Conservation (phyloP, 2,329 filamentous ascomycete species). For the Penicillium thymicola region DNA sequence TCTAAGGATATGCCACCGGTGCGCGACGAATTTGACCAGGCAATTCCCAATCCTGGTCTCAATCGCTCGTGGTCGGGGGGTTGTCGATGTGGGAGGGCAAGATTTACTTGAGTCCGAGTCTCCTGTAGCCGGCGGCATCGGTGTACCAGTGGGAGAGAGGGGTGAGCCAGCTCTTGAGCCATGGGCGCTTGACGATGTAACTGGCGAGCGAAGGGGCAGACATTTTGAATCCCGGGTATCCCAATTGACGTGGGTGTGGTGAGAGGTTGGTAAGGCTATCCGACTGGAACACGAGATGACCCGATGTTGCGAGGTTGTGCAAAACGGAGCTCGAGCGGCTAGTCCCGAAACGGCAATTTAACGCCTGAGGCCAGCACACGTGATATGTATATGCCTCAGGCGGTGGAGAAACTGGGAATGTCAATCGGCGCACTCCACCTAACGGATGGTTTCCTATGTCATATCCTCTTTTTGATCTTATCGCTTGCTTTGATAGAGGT, state of each 20-base stretch:
- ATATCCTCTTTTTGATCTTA: slow-evolving; percentile 11
- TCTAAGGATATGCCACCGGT: neutral
- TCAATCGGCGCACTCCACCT: slow-evolving; percentile 21
- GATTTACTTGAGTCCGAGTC: slow-evolving; percentile 81
- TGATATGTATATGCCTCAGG: slow-evolving; percentile 29
- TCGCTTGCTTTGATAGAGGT: slow-evolving; percentile 17
- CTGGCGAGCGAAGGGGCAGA: slow-evolving; percentile 69
- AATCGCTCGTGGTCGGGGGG: slow-evolving; percentile 12
- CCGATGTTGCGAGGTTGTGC: slow-evolving; percentile 41
- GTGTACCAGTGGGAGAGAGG: slow-evolving; percentile 86
- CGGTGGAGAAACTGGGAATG: slow-evolving; percentile 11
- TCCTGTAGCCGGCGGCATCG: slow-evolving; percentile 86
- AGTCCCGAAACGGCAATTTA: slow-evolving; percentile 27
- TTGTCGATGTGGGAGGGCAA: slow-evolving; percentile 15
- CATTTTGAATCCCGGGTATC: slow-evolving; percentile 51
- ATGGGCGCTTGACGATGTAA: slow-evolving; percentile 78
- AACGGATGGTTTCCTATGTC: slow-evolving; percentile 25
- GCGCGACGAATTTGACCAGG: neutral
- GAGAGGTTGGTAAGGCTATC: slow-evolving; percentile 31
- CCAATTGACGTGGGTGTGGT: slow-evolving; percentile 34
- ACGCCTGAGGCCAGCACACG: slow-evolving; percentile 25
- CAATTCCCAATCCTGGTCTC: slow-evolving; percentile 1
- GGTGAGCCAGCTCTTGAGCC: slow-evolving; percentile 73
- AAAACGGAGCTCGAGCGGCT: slow-evolving; percentile 37
- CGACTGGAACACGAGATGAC: slow-evolving; percentile 35